Evolutionary conservation across 768 basidiomycete species (phyloP), one percentile per base, ranked within the genome.

Genomic region (Melanogaster broomeanus): DNA sequence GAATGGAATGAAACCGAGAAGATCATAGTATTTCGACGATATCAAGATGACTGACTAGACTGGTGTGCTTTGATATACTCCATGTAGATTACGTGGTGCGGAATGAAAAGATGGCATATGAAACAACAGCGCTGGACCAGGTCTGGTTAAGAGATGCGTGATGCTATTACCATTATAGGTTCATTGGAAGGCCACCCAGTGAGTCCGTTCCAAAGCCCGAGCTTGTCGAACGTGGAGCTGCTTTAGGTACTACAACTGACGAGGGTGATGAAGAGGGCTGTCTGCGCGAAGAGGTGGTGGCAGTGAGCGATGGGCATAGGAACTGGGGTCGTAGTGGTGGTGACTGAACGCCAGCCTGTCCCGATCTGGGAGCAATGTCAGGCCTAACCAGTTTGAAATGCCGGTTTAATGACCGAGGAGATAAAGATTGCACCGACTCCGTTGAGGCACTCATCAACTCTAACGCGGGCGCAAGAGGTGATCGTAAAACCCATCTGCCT

Each of bases 191-290:
- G 49, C 19, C 45, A 53, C 19, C 56, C 51, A 22, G 49, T 60
- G 24, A 67, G 52, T 25, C 49, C 65, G 34, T 52, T 45, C 69
- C 67, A 69, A 48, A 27, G 24, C 56, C 55, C 4, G 59, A 51
- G 19, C 61, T 41, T 2, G 42, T 44, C 2, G 52, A 48, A 24
- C 49, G 22, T 24, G 59, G 39, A 5, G 45, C 42, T 15, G 56
- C 44, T 40, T 46, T 38, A 21, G 55, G 44, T 7, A 30, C 19
- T 25, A 21, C 27, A 34, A 41, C 10, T 16, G 31, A 45, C 34
- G 47, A 38, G 39, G 33, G 21, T 21, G 42, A 49, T 12, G 57
- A 53, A 24, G 49, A 41, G 11, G 57, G 50, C 15, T 41, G 21
- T 24, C 16, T 38, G 21, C 45, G 51, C 34, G 10, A 31, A 16